Percentiles rank a stretch among this genome's conserved stretches.
Evolutionary conservation across 345 rosid genomes (phyloP).

Genomic region (Odontarrhena argentea): DNA sequence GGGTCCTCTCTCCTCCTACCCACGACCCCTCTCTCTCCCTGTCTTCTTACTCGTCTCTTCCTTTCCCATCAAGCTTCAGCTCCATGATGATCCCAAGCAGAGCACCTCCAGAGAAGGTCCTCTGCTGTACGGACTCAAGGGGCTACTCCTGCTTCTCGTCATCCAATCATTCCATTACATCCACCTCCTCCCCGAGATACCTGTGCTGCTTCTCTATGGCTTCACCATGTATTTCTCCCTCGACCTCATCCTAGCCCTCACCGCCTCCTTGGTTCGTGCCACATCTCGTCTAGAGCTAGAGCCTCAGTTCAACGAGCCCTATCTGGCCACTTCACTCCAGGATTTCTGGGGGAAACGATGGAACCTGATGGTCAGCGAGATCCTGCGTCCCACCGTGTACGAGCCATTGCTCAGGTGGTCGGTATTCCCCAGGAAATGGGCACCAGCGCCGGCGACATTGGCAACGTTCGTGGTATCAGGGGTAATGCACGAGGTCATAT

Average conservation of each 20-base stretch:
- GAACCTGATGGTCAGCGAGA: slow-evolving; percentile 58
- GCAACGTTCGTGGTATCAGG: slow-evolving; percentile 52
- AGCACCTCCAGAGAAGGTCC: slow-evolving; percentile 27
- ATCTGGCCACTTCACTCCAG: slow-evolving; percentile 57
- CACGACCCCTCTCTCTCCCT: slow-evolving; percentile 36
- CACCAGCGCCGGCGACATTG: slow-evolving; percentile 44
- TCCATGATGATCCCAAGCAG: slow-evolving; percentile 5
- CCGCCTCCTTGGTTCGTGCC: slow-evolving; percentile 44
- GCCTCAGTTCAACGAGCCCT: slow-evolving; percentile 57
- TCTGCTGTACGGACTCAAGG: slow-evolving; percentile 43
- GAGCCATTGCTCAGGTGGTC: slow-evolving; percentile 36
- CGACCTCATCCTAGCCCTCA: slow-evolving; percentile 45
- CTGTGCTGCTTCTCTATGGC: slow-evolving; percentile 37
- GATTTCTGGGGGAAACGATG: slow-evolving; percentile 74
- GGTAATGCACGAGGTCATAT: slow-evolving; percentile 57
- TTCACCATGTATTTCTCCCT: slow-evolving; percentile 46
- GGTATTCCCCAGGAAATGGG: slow-evolving; percentile 41
- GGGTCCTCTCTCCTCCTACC: slow-evolving; percentile 42
- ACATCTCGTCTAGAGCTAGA: slow-evolving; percentile 42
- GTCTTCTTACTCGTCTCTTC: slow-evolving; percentile 47
- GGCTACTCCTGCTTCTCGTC: slow-evolving; percentile 37
- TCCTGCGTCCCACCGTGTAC: slow-evolving; percentile 60
- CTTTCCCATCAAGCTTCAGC: slow-evolving; percentile 53
- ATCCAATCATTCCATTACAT: slow-evolving; percentile 30
- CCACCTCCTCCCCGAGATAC: slow-evolving; percentile 39